Evolutionary conservation across 2,329 filamentous ascomycete species (phyloP).

Genomic region (Penicillium decumbens): DNA sequence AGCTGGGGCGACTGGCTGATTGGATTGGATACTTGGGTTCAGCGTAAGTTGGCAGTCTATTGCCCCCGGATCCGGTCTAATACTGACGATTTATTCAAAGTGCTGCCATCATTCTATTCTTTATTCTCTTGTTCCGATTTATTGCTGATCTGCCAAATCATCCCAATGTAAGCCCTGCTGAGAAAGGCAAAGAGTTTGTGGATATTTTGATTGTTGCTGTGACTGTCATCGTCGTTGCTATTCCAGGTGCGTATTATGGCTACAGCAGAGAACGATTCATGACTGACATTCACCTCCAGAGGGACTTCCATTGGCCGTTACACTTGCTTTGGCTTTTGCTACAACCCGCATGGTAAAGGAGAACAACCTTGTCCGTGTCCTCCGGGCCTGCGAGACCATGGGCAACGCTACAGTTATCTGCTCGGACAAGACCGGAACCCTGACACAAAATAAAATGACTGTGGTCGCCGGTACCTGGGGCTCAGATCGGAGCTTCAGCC

Average conservation of each 20-base stretch:
- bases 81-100: slow-evolving; percentile 21
- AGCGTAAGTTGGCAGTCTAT: slow-evolving; percentile 37
- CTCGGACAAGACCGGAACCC: slow-evolving; percentile 72
- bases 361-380: slow-evolving; percentile 70
- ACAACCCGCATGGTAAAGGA: slow-evolving; percentile 73
- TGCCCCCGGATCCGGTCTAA: neutral
- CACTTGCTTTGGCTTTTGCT: slow-evolving; percentile 69
- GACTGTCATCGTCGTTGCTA: slow-evolving; percentile 74
- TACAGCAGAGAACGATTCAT: neutral
- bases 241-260: slow-evolving; percentile 48
- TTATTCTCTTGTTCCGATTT: slow-evolving; percentile 82
- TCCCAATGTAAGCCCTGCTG: slow-evolving; percentile 51
- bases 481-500: slow-evolving; percentile 53
- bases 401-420: slow-evolving; percentile 75
- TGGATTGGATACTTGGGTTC: slow-evolving; percentile 76
- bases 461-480: slow-evolving; percentile 69
- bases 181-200: slow-evolving; percentile 74
- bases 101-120: slow-evolving; percentile 72
- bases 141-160: slow-evolving; percentile 61
- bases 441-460: slow-evolving; percentile 72
- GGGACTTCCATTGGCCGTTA: slow-evolving; percentile 72
- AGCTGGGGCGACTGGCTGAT: slow-evolving; percentile 68
- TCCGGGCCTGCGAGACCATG: slow-evolving; percentile 77
- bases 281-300: slow-evolving; percentile 48
- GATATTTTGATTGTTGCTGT: slow-evolving; percentile 74